Conservation (phyloP, 768 basidiomycete genomes). For the Tylopilus rubrobrunneus region DNA sequence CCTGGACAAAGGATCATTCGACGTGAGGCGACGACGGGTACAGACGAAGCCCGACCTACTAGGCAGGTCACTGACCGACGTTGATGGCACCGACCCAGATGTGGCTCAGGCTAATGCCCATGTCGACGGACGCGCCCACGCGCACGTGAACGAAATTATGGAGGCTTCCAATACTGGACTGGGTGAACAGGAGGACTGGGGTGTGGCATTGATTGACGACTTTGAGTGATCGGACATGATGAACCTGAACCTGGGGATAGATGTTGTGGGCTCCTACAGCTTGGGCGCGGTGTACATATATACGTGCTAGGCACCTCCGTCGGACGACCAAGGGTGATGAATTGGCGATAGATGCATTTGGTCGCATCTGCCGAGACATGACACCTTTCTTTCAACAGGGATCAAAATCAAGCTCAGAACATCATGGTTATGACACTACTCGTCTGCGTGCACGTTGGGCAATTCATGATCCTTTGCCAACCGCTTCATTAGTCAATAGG, state of each 20-base stretch:
- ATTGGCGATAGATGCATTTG: too few species aligned
- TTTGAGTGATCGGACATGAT: background rate
- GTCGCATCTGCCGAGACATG: too few species aligned
- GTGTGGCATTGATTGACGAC: background rate
- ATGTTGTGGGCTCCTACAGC: background rate
- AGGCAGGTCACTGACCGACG: conserved; percentile 10
- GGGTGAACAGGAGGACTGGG: conserved; percentile 17
- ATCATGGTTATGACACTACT: too few species aligned
- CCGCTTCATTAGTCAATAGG: too few species aligned
- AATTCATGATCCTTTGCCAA: too few species aligned
- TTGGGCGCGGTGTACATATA: background rate
- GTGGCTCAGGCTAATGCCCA: conserved; percentile 17
- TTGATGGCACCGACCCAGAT: conserved; percentile 23
- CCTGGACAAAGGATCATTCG: conserved; percentile 1
- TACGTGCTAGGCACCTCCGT: background rate
- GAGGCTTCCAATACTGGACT: conserved; percentile 20
- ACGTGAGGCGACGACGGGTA: background rate
- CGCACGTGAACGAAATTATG: conserved; percentile 18
- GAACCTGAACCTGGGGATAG: background rate
- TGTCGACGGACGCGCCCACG: conserved; percentile 7
- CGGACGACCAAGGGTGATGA: too few species aligned
- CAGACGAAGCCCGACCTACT: too few species aligned
- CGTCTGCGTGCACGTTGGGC: too few species aligned
- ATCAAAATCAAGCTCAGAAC: too few species aligned
- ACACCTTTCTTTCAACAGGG: too few species aligned